Conservation (phyloP, 2,329 filamentous ascomycete species). For the Talaromyces sp. region DNA sequence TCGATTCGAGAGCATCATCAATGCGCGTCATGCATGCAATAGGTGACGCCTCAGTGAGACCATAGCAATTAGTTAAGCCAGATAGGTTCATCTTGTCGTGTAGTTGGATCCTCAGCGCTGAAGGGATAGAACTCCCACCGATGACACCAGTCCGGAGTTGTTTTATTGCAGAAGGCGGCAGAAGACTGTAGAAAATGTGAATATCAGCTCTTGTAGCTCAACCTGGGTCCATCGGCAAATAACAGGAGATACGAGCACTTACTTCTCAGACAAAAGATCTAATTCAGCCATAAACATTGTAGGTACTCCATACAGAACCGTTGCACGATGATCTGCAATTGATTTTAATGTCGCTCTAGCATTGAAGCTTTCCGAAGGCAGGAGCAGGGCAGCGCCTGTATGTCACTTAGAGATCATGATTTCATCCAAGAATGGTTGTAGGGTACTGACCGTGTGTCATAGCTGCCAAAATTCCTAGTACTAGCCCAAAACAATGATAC, state of each 20-base stretch:
- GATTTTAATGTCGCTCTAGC: neutral
- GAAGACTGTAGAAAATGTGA: neutral
- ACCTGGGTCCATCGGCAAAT: neutral
- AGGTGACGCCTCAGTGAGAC: neutral
- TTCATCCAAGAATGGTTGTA: neutral
- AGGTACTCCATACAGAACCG: neutral
- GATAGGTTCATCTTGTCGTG: too few relatives aligned
- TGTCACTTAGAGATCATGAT: too few relatives aligned
- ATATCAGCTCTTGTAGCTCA: neutral
- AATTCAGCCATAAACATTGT: neutral
- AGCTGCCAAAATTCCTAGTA: neutral
- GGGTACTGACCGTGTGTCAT: neutral
- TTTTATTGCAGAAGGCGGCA: neutral
- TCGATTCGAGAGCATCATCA: neutral
- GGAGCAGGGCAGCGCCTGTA: neutral
- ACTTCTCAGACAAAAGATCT: too few relatives aligned
- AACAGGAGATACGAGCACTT: too few relatives aligned
- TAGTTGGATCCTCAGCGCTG: too few relatives aligned
- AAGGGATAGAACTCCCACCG: too few relatives aligned
- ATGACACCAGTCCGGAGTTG: too few relatives aligned
- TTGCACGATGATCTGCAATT: neutral
- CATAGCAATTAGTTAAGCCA: neutral
- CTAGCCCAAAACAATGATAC: neutral
- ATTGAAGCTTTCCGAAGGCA: neutral
- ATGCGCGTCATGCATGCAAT: neutral